These are phyloP conservation scores for Musa beccarii DNA, from an alignment of 176 grass and related monocot species.

Conservation along the genomic window DNA sequence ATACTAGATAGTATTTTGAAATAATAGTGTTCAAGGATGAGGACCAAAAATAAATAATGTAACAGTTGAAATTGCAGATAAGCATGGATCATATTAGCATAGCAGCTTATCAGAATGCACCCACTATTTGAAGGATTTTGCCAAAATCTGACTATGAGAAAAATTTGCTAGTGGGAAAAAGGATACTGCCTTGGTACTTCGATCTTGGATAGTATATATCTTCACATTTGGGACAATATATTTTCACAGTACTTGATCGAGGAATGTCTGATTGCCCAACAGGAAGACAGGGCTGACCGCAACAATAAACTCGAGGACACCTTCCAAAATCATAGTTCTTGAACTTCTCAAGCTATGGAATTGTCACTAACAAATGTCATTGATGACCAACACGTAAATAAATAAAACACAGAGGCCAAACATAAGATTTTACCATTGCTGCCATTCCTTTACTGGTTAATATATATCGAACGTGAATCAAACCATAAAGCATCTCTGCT, in stretches of 20 bases:
- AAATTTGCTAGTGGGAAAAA: conserved; percentile 30
- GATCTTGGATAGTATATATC: conserved; percentile 75
- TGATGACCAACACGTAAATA: neutral
- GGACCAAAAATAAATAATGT: no score
- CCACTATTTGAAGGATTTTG: neutral
- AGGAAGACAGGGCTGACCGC: conserved; percentile 57
- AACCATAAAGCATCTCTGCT: conserved; percentile 88
- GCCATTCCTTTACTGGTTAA: conserved; percentile 65
- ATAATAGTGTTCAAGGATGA: no score
- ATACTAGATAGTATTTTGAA: neutral
- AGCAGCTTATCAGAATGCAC: neutral
- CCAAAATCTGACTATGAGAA: neutral
- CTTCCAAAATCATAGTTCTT: conserved; percentile 70
- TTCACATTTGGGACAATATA: conserved; percentile 80
- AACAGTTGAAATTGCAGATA: no score
- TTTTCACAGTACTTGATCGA: conserved; percentile 60
- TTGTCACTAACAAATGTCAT: neutral
- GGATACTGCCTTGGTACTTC: conserved; percentile 85
- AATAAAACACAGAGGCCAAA: neutral
- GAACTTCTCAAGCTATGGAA: conserved; percentile 65
- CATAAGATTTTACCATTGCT: conserved; percentile 42
- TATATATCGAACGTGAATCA: conserved; percentile 84
- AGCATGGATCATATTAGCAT: no score
- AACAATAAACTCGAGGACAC: conserved; percentile 63
- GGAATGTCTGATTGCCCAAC: conserved; percentile 78